A percentile compares a stretch with the other conserved stretches of the same genome.
These are phyloP conservation scores for Cladophialophora chaetospira DNA, from an alignment of 2,329 filamentous ascomycete genomes.

Conservation along the genomic window DNA sequence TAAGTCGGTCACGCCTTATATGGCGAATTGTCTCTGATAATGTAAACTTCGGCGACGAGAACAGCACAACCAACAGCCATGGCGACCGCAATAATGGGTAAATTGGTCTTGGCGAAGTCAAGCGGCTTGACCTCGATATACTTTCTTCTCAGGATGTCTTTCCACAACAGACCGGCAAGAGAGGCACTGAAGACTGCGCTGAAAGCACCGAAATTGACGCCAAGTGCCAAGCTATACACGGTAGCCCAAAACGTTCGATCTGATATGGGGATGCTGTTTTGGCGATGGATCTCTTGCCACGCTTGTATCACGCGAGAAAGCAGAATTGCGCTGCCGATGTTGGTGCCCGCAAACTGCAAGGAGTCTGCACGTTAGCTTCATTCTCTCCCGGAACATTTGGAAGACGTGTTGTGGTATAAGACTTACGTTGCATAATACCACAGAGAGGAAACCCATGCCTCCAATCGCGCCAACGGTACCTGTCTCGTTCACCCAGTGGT, in stretches of 20 bases:
- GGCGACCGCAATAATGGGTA: constrained; percentile 48
- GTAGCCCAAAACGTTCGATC: constrained; percentile 59
- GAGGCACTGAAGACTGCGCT: constrained; percentile 72
- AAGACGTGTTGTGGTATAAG: background rate
- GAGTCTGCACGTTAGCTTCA: too few relatives aligned
- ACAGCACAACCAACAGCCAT: constrained; percentile 67
- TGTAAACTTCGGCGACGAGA: constrained; percentile 65
- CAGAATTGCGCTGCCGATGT: constrained; percentile 75
- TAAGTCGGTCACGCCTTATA: constrained; percentile 38
- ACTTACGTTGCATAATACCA: constrained; percentile 71
- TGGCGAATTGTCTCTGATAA: constrained; percentile 50
- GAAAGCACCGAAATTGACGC: constrained; percentile 75
- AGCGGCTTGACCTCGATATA: constrained; percentile 64
- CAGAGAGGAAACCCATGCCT: constrained; percentile 70
- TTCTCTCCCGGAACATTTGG: too few relatives aligned
- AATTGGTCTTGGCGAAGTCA: constrained; percentile 63
- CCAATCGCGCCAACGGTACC: constrained; percentile 15
- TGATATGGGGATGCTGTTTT: constrained; percentile 53
- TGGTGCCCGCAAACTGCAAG: constrained; percentile 76
- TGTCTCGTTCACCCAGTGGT: constrained; percentile 18
- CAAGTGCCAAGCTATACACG: constrained; percentile 62
- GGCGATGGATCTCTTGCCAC: constrained; percentile 63
- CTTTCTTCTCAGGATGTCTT: constrained; percentile 68
- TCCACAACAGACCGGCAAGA: constrained; percentile 70
- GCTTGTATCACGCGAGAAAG: constrained; percentile 69